Evolutionary conservation across 2,329 filamentous ascomycete species (phyloP), one percentile per base, ranked within the genome.

Genomic region (Arthrocladium fulminans): DNA sequence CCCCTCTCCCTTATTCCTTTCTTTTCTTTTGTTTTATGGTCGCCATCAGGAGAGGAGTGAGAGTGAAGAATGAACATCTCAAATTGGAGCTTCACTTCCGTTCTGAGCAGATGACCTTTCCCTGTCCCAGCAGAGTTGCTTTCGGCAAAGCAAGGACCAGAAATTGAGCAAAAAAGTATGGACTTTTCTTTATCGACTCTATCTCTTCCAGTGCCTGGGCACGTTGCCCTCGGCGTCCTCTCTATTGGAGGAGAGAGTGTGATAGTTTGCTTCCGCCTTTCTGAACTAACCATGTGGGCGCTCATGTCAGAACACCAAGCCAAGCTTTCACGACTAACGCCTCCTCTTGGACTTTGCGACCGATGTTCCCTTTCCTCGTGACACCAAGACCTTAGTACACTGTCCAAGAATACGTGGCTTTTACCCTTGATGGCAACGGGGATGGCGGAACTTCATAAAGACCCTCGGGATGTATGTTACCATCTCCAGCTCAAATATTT

Each of bases 91-190:
- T n/a, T n/a, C n/a, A n/a, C n/a, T n/a, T n/a, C n/a, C n/a, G n/a
- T n/a, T n/a, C n/a, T n/a, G n/a, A n/a, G n/a, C n/a, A n/a, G n/a
- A n/a, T n/a, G n/a, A n/a, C n/a, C n/a, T n/a, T n/a, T n/a, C n/a
- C n/a, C n/a, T n/a, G n/a, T n/a, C n/a, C n/a, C n/a, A n/a, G n/a
- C 13, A 17, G 59, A 58, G 2, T 55, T 51, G 12, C 60, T 57
- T 3, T 56, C 51, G 2, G 54, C 57, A 13, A 56, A 51, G 1
- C 55, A 57, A 5, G 58, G 54, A 1, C 59, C 48, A 7, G 27
- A 7, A 13, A 29, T 29, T 7, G 27, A 29, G 27, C 27, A 13
- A 29, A 29, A 29, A 29, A 7, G 27, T 13, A 7, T 29, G 27
- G 27, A 29, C 27, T 29, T 29, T 29, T 13, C 27, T 29, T 13